A percentile compares a stretch with the other conserved stretches of the same genome.
phyloP scores from a whole-genome alignment of 257 asterid genomes.

The Solanum chilense region DNA sequence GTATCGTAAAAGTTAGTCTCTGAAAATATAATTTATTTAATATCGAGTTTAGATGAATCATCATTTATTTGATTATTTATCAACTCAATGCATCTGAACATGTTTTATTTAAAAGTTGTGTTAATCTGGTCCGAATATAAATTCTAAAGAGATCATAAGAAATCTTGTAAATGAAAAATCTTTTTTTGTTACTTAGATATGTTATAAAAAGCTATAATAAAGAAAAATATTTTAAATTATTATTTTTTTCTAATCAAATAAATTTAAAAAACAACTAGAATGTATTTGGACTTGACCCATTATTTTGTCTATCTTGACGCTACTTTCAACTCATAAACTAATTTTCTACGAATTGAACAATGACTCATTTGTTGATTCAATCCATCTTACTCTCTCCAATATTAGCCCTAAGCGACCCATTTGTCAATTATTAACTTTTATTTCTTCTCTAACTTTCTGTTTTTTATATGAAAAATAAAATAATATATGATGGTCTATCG shows the following conservation, averaged over 20 bases:
- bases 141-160: too few species aligned
- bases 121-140: too few species aligned
- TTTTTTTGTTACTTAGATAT: neutral
- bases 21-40: neutral
- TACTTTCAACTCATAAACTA: neutral
- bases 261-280: neutral
- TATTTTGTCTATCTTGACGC: neutral
- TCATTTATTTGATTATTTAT: neutral
- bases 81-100: too few species aligned
- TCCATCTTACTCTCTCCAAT: neutral
- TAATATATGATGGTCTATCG: neutral
- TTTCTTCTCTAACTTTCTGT: neutral
- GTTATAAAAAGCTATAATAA: neutral
- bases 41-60: neutral
- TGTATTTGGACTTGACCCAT: neutral
- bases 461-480: neutral
- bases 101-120: too few species aligned
- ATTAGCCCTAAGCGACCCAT: accelerated
- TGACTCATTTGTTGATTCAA: neutral
- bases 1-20: neutral
- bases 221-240: neutral
- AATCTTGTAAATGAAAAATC: too few species aligned
- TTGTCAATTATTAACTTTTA: neutral
- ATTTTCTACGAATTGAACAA: neutral
- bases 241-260: neutral